A percentile compares a stretch with the other conserved stretches of the same genome.
Conservation (phyloP, 164 flowering plant species). For the Hamamelis virginiana region DNA sequence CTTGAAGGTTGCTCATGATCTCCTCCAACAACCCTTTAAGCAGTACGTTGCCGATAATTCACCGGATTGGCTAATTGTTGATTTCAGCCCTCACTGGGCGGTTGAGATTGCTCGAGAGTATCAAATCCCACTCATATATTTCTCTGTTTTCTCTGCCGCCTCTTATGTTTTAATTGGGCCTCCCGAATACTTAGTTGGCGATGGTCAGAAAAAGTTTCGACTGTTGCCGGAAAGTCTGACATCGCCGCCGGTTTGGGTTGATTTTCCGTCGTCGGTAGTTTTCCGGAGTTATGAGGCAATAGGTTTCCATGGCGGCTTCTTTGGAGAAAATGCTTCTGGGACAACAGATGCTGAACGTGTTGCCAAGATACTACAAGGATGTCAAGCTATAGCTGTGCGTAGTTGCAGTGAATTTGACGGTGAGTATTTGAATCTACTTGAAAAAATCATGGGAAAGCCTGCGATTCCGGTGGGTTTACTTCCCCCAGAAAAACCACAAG, state of each 20-base stretch:
- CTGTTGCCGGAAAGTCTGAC: slow-evolving; percentile 8
- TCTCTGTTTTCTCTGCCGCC: slow-evolving; percentile 4
- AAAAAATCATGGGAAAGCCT: not conserved
- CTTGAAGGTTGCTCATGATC: slow-evolving; percentile 8
- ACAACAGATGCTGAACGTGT: slow-evolving; percentile 2
- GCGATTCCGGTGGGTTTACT: too few species aligned
- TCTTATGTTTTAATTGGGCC: not conserved
- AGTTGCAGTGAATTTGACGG: slow-evolving; percentile 21
- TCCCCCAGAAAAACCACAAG: too few species aligned
- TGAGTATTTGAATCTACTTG: slow-evolving; percentile 11
- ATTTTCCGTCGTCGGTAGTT: slow-evolving; percentile 8
- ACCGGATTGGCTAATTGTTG: not conserved
- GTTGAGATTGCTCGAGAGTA: too few species aligned
- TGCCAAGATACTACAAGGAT: not conserved
- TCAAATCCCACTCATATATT: not conserved
- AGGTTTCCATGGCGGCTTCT: not conserved
- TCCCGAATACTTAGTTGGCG: too few species aligned
- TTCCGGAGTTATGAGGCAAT: not conserved
- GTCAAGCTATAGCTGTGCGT: slow-evolving; percentile 1
- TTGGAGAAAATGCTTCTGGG: slow-evolving; percentile 9
- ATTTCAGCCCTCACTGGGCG: not conserved
- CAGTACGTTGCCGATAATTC: not conserved
- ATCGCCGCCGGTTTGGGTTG: slow-evolving; percentile 10
- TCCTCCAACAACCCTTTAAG: not conserved
- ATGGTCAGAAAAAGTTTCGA: too few species aligned